Percentiles rank a stretch among this genome's conserved stretches.
Conservation (phyloP, 2,329 filamentous ascomycete genomes). For the Leptographium galeiforme region DNA sequence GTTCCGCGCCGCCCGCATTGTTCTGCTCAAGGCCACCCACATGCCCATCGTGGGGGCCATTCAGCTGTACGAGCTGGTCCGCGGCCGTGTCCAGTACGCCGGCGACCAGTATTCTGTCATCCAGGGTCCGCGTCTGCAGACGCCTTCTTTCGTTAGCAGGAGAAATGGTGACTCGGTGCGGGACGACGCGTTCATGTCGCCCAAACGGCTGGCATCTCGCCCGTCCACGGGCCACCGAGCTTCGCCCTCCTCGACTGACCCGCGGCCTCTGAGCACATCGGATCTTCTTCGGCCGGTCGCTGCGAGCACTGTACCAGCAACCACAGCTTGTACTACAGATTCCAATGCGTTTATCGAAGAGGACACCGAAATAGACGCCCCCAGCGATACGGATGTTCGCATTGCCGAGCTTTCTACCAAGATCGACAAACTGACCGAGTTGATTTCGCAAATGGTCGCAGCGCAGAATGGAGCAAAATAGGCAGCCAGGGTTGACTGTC, state of each 20-base stretch:
- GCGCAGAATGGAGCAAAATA: not conserved
- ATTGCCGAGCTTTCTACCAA: slow-evolving; percentile 41
- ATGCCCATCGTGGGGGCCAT: slow-evolving; percentile 58
- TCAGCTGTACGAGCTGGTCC: slow-evolving; percentile 48
- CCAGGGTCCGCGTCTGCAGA: slow-evolving; percentile 26
- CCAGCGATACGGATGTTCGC: slow-evolving; percentile 22
- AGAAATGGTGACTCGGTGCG: not conserved
- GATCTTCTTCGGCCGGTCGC: slow-evolving; percentile 2
- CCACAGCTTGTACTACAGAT: not conserved
- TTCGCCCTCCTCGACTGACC: slow-evolving; percentile 1
- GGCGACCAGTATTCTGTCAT: slow-evolving; percentile 32
- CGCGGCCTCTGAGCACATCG: slow-evolving; percentile 5
- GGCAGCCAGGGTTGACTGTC: not conserved
- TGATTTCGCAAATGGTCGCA: slow-evolving; percentile 31
- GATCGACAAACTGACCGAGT: slow-evolving; percentile 43
- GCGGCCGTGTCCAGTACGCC: slow-evolving; percentile 20
- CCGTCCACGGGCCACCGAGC: slow-evolving; percentile 1
- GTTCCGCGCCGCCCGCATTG: slow-evolving; percentile 48
- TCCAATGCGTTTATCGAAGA: slow-evolving; percentile 1
- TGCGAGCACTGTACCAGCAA: not conserved
- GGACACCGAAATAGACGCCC: slow-evolving; percentile 11
- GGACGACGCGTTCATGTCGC: not conserved
- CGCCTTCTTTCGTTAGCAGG: not conserved
- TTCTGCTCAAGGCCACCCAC: slow-evolving; percentile 50
- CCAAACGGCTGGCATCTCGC: slow-evolving; percentile 4